Evolutionary conservation across 2,329 filamentous ascomycete genomes (phyloP).

Genomic region (Atkinsonella hypoxylon): DNA sequence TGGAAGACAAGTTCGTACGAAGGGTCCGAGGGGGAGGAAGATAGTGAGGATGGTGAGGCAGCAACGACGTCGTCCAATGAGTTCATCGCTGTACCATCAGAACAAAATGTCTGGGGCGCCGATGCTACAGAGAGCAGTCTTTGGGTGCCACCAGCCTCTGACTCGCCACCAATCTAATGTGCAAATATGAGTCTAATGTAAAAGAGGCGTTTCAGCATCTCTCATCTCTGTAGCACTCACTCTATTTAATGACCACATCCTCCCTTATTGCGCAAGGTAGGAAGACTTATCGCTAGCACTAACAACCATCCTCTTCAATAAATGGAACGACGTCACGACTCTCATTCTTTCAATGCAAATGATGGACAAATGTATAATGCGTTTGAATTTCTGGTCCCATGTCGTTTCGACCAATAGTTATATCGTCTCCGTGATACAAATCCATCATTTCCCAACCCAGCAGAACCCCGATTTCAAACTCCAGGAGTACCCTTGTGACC

Average conservation of each 20-base stretch:
- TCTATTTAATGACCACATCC: not conserved
- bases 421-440: not conserved
- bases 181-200: not conserved
- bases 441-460: not conserved
- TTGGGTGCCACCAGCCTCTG: slow-evolving; percentile 25
- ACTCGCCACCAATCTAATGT: slow-evolving; percentile 6
- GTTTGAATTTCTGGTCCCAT: not conserved
- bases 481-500: not conserved
- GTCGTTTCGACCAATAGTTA: not conserved
- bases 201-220: not conserved
- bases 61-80: slow-evolving; percentile 24
- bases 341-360: not conserved
- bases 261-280: not conserved
- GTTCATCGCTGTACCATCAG: slow-evolving; percentile 38
- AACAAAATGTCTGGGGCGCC: slow-evolving; percentile 29
- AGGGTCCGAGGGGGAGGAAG: slow-evolving; percentile 22
- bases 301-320: not conserved
- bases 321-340: not conserved
- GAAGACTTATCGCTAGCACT: not conserved
- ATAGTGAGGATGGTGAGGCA: slow-evolving; percentile 23
- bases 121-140: slow-evolving; percentile 32
- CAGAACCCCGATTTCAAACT: not conserved
- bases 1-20: slow-evolving; percentile 37
- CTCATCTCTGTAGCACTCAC: not conserved
- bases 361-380: not conserved